These are phyloP conservation scores for Priceomyces melissophilus DNA, from an alignment of 805 yeast species.

Conservation along the genomic window DNA sequence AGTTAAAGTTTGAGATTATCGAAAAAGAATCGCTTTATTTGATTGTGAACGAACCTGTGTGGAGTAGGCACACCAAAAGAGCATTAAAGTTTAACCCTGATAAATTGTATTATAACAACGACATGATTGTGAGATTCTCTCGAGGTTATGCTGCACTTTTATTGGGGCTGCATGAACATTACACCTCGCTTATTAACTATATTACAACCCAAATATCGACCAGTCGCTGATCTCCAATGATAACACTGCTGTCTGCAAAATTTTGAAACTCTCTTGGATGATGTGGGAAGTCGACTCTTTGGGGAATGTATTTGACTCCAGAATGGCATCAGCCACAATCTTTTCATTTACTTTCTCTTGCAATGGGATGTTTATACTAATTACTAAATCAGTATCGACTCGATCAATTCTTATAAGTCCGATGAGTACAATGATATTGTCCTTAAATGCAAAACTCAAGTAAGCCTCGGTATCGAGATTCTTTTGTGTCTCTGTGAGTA, in stretches of 20 bases:
- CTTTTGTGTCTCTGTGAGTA: slow-evolving; percentile 7
- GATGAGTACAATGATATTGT: slow-evolving; percentile 44
- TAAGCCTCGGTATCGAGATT: slow-evolving; percentile 4
- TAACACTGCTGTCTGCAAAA: slow-evolving; percentile 26
- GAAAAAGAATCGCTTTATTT: background rate
- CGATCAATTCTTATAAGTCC: slow-evolving; percentile 52
- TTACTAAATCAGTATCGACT: slow-evolving; percentile 56
- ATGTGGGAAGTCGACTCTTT: background rate
- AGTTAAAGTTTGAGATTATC: no score
- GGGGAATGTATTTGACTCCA: background rate
- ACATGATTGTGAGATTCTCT: background rate
- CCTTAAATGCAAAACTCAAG: slow-evolving; percentile 9
- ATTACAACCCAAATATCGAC: slow-evolving; percentile 36
- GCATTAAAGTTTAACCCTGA: background rate
- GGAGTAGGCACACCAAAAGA: slow-evolving; percentile 1
- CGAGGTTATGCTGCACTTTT: background rate
- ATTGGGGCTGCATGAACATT: background rate
- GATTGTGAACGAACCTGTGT: slow-evolving; percentile 1
- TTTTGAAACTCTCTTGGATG: slow-evolving; percentile 12
- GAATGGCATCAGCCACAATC: background rate
- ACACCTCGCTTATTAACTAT: slow-evolving; percentile 2
- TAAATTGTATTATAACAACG: background rate
- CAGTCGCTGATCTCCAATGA: slow-evolving; percentile 43
- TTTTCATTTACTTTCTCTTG: background rate
- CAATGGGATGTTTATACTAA: slow-evolving; percentile 49